phyloP scores from a whole-genome alignment of 257 asterid species.

The Salvia miltiorrhiza region DNA sequence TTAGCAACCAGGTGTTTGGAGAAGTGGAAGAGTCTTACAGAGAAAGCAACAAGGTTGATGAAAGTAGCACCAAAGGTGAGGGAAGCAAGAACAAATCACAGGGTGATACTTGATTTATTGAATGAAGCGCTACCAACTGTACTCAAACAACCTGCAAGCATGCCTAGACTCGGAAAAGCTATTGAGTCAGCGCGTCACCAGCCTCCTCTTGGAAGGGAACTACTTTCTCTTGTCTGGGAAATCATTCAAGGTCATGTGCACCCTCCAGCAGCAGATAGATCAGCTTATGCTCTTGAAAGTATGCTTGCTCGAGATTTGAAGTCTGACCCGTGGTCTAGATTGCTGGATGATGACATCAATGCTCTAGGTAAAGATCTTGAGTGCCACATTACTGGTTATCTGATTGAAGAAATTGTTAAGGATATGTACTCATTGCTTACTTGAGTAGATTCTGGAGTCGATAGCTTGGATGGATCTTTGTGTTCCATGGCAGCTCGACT shows the following conservation, averaged over 20 bases:
- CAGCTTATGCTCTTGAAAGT: constrained; percentile 45
- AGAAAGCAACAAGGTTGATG: constrained; percentile 42
- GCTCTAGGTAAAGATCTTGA: constrained; percentile 63
- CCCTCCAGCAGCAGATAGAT: constrained; percentile 40
- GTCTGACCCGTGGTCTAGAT: constrained; percentile 49
- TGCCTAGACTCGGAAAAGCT: constrained; percentile 42
- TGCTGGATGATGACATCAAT: constrained; percentile 53
- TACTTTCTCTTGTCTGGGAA: constrained; percentile 61
- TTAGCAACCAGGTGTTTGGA: constrained; percentile 67
- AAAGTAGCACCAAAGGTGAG: constrained; percentile 39
- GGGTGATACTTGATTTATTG: constrained; percentile 58
- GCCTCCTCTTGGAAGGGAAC: constrained; percentile 62
- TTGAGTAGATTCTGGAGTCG: neutral
- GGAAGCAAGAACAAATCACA: constrained; percentile 42
- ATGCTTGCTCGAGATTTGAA: constrained; percentile 63
- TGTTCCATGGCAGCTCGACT: neutral
- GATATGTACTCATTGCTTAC: constrained; percentile 26
- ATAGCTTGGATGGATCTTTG: constrained; percentile 7
- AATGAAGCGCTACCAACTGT: constrained; percentile 71
- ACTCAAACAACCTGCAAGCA: constrained; percentile 39
- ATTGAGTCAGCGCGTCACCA: constrained; percentile 27
- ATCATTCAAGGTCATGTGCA: constrained; percentile 33
- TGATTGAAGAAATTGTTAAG: constrained; percentile 59
- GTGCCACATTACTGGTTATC: constrained; percentile 44
- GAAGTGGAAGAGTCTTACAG: constrained; percentile 64